These are phyloP conservation scores for Cavenderia fasciculata DNA, from an alignment of 78 protist genomes.

Conservation along the genomic window DNA sequence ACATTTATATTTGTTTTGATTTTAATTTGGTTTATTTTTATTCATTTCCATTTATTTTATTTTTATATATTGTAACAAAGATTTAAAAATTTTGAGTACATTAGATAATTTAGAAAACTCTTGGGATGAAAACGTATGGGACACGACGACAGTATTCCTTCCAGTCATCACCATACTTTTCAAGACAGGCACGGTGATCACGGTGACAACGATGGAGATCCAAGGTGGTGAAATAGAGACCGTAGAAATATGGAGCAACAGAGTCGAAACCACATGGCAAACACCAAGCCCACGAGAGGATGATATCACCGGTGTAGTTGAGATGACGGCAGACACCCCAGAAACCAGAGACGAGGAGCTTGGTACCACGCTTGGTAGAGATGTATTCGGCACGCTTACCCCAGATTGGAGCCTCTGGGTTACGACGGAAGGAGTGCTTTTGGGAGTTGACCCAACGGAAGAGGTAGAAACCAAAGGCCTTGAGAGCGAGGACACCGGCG, in stretches of 20 bases:
- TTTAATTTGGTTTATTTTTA: no score
- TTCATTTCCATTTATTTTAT: no score
- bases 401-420: conserved; percentile 83
- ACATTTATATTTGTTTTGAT: no score
- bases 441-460: conserved; percentile 92
- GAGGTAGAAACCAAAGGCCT: conserved; percentile 81
- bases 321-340: conserved; percentile 96
- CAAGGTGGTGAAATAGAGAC: conserved; percentile 88
- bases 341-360: conserved; percentile 90
- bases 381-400: conserved; percentile 66
- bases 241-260: conserved; percentile 88
- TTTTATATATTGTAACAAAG: no score
- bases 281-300: conserved; percentile 84
- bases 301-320: conserved; percentile 94
- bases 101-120: conserved; percentile 75
- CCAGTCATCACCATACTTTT: conserved; percentile 95
- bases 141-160: conserved; percentile 84
- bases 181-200: conserved; percentile 89
- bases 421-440: conserved; percentile 90
- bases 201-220: conserved; percentile 92
- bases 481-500: not conserved
- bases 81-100: not conserved
- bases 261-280: conserved; percentile 76
- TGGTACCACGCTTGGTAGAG: conserved; percentile 79
- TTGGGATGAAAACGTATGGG: conserved; percentile 88